A percentile compares a stretch with the other conserved stretches of the same genome.
Evolutionary conservation across 1,284 basidiomycete genomes (phyloP).

Genomic region (Mycena sp.): DNA sequence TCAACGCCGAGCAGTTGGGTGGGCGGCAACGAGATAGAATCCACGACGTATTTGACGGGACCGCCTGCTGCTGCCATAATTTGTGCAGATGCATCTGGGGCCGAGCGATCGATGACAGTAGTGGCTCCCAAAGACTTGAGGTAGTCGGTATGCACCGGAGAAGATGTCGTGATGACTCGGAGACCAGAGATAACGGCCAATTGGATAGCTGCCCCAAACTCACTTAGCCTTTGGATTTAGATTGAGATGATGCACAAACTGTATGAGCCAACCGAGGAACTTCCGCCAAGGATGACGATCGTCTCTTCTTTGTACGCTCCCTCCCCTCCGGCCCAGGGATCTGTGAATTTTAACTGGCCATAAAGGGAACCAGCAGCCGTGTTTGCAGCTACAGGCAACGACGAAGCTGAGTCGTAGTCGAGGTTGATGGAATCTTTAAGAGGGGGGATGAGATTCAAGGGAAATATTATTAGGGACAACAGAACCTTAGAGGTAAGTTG

Average conservation of each 20-base stretch:
- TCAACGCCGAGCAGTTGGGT: constrained; percentile 6
- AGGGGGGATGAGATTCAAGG: background rate
- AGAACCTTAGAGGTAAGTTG: constrained; percentile 4
- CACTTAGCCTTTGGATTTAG: background rate
- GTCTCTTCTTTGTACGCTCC: constrained; percentile 14
- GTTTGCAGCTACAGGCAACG: constrained; percentile 10
- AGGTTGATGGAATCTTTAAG: constrained; percentile 2
- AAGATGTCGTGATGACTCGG: constrained; percentile 11
- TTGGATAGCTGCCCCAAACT: constrained; percentile 7
- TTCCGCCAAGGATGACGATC: constrained; percentile 19
- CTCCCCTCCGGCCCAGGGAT: constrained; percentile 13
- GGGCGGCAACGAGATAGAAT: constrained; percentile 1
- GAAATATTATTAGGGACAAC: background rate
- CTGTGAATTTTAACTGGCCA: constrained; percentile 6
- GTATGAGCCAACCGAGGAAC: constrained; percentile 19
- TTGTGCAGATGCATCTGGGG: constrained; percentile 4
- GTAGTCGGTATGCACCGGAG: constrained; percentile 12
- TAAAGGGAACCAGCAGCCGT: constrained; percentile 18
- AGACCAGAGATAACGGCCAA: constrained; percentile 11
- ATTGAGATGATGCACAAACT: background rate
- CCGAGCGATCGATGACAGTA: constrained; percentile 10
- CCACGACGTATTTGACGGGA: constrained; percentile 1
- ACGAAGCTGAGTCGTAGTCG: constrained; percentile 14
- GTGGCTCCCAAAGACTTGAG: constrained; percentile 14
- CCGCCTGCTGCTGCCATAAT: constrained; percentile 11